These are phyloP conservation scores for Trametes gibbosa DNA, from an alignment of 768 basidiomycete species.

Conservation along the genomic window DNA sequence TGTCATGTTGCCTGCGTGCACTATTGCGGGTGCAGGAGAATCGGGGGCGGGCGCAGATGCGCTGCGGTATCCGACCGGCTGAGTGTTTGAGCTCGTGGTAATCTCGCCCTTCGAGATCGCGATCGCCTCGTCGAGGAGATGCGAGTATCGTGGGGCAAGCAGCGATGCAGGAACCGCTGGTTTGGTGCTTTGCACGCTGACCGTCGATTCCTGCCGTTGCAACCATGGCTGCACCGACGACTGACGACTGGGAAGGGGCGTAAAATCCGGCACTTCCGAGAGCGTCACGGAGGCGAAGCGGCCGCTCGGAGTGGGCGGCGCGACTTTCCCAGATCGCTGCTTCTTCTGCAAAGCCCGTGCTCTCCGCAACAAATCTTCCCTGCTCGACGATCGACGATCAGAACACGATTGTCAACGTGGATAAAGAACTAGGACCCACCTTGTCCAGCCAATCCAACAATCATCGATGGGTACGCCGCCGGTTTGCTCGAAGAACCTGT, in stretches of 20 bases:
- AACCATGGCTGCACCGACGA: slow-evolving; percentile 18
- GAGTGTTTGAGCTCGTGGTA: neutral
- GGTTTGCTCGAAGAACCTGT: slow-evolving; percentile 49
- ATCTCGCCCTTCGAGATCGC: slow-evolving; percentile 29
- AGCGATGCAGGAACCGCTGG: slow-evolving; percentile 39
- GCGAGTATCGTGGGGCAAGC: slow-evolving; percentile 55
- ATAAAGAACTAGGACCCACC: slow-evolving; percentile 39
- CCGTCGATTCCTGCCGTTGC: slow-evolving; percentile 28
- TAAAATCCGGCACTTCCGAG: slow-evolving; percentile 49
- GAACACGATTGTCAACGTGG: neutral
- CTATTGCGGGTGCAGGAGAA: neutral
- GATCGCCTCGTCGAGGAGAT: slow-evolving; percentile 56
- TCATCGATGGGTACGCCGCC: slow-evolving; percentile 37
- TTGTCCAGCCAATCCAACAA: slow-evolving; percentile 48
- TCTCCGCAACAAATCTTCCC: slow-evolving; percentile 51
- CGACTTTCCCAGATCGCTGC: slow-evolving; percentile 54
- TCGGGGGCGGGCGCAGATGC: slow-evolving; percentile 8
- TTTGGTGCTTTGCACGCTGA: slow-evolving; percentile 27
- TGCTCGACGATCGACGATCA: slow-evolving; percentile 25
- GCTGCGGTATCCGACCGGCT: slow-evolving; percentile 15
- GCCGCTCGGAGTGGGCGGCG: slow-evolving; percentile 50
- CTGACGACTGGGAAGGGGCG: slow-evolving; percentile 36
- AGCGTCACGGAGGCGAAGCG: slow-evolving; percentile 26
- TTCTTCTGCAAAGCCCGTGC: slow-evolving; percentile 57
- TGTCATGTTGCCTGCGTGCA: neutral